Conservation (phyloP, 164 flowering plant species). For the Amborella trichopoda region DNA sequence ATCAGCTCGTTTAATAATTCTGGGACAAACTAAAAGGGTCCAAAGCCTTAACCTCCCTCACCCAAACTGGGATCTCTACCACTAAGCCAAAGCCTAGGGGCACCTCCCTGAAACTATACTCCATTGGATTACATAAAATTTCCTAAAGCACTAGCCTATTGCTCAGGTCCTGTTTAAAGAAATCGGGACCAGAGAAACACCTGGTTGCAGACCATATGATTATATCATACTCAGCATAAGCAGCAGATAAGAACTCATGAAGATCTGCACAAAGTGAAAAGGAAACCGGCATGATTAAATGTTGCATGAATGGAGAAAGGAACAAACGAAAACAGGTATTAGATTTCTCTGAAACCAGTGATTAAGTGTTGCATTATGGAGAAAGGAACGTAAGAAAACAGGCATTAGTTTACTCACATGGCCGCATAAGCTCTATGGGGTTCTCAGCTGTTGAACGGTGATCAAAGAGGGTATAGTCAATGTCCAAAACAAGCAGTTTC, state of each 20-base stretch:
- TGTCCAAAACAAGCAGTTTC: constrained; percentile 89
- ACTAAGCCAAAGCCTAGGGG: too few relatives aligned
- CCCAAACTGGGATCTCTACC: too few relatives aligned
- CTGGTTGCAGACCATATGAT: constrained; percentile 99
- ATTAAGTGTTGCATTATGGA: background rate
- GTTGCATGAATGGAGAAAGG: background rate
- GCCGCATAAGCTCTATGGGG: constrained; percentile 93
- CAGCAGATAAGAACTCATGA: constrained; percentile 92
- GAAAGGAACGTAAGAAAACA: background rate
- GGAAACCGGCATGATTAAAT: background rate
- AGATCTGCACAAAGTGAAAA: constrained; percentile 47
- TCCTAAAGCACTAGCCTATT: background rate
- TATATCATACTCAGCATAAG: constrained; percentile 91
- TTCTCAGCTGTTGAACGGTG: constrained; percentile 96
- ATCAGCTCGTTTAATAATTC: too few relatives aligned
- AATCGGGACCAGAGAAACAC: constrained; percentile 20
- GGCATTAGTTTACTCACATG: constrained; percentile 49
- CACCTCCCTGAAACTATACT: too few relatives aligned
- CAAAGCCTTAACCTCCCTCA: too few relatives aligned
- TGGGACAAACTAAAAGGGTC: too few relatives aligned
- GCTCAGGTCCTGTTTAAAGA: background rate
- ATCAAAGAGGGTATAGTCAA: constrained; percentile 95
- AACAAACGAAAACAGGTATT: background rate
- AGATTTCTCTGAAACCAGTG: too few relatives aligned
- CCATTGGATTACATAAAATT: too few relatives aligned